Evolutionary conservation across 768 basidiomycete species (phyloP), one percentile per base, ranked within the genome.

Genomic region (Pleurotus platypus): DNA sequence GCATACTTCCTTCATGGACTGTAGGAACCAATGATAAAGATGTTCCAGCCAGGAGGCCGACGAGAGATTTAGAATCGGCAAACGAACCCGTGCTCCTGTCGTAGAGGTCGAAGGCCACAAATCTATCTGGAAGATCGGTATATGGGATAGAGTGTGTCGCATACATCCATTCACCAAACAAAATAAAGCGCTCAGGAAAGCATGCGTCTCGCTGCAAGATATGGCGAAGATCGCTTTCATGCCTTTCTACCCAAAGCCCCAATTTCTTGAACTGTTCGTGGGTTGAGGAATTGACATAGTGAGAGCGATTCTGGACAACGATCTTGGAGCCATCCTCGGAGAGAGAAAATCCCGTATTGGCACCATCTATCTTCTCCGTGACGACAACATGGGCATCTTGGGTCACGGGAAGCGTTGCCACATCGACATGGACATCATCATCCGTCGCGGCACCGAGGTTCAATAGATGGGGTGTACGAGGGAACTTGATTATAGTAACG

Each of bases 331-430:
- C 66, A 59, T 79, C 77, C 4, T 73, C 62, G 1, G 79, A 80
- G 20, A 85, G 73, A 16, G 82, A 83, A 66, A 86, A 80, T 5
- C 83, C 85, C 79, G 86, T 80, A 65, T 87, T 86, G 40, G 84
- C 83, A 3, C 85, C 85, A 67, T 86, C 84, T 49, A 86, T 73
- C 62, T 87, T 86, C 62, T 87, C 85, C 3, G 83, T 84, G 64
- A 85, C 76, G 38, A 82, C 70, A 49, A 80, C 73, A 55, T 71
- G 66, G 6, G 70, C 71, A 30, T 58, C 50, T 35, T 50, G 26
- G 26, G 59, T 63, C 2, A 26, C 39, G 13, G 51, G 37, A 49
- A 62, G 53, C 26, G 61, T 37, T 11, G 62, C 49, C 12, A 67
- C 49, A 39, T 74, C 67, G 5, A 66, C 55, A 2, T 78, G 65